phyloP scores from a whole-genome alignment of 2,329 filamentous ascomycete species.

The Alternaria ventricosa region DNA sequence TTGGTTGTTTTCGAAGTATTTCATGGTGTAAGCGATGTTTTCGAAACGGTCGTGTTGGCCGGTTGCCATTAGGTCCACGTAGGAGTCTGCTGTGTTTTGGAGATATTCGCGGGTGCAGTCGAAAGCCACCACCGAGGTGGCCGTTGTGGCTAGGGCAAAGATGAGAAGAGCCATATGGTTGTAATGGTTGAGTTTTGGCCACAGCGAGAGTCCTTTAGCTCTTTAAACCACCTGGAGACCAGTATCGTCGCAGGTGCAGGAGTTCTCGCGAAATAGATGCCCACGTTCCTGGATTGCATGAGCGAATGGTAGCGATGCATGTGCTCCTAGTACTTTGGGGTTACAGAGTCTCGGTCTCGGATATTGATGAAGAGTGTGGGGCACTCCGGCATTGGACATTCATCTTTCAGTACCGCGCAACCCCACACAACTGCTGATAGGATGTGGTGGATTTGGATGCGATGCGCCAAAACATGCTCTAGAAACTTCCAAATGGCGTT shows the following conservation, averaged over 20 bases:
- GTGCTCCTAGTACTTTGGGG: neutral
- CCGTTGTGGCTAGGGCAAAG: neutral
- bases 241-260: too few relatives aligned
- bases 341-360: neutral
- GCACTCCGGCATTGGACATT: conserved; percentile 11
- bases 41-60: conserved; percentile 25
- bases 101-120: conserved; percentile 16
- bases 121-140: neutral
- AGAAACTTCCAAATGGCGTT: too few relatives aligned
- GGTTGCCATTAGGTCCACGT: conserved; percentile 18
- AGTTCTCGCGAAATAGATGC: too few relatives aligned
- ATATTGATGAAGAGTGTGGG: conserved; percentile 19
- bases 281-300: neutral
- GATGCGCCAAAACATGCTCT: too few relatives aligned
- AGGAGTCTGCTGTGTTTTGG: conserved; percentile 5
- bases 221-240: neutral
- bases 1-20: conserved; percentile 28
- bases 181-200: neutral
- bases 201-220: neutral
- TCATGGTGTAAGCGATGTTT: conserved; percentile 22
- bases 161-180: neutral
- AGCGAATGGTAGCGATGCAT: neutral
- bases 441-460: neutral
- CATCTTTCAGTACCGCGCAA: neutral
- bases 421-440: conserved; percentile 4